Conservation (phyloP, 352 stramenopile species). For the Pythium folliculosum region DNA sequence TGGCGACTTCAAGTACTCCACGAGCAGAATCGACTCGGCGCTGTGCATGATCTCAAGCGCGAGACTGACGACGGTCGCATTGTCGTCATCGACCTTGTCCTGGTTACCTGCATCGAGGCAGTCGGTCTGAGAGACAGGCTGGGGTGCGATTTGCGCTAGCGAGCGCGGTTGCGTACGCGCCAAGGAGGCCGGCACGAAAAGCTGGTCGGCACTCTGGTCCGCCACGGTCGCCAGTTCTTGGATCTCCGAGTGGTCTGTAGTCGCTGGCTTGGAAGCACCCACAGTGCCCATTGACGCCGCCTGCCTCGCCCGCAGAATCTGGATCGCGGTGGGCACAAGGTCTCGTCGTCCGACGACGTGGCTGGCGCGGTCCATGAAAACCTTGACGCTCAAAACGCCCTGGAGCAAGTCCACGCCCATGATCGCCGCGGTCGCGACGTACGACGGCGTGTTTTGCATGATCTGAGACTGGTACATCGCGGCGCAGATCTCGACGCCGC, state of each 20-base stretch:
- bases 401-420: conserved; percentile 16
- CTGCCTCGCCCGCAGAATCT: neutral
- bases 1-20: conserved; percentile 22
- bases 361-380: conserved; percentile 13
- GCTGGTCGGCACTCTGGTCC: too few relatives aligned
- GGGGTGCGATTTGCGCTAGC: neutral
- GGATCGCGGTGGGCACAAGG: neutral
- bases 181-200: neutral
- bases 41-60: conserved; percentile 10
- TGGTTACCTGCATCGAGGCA: too few relatives aligned
- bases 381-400: neutral
- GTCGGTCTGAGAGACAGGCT: too few relatives aligned
- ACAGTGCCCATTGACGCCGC: neutral
- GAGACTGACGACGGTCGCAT: neutral
- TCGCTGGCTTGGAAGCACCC: neutral
- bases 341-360: neutral
- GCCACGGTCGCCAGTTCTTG: neutral
- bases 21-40: conserved; percentile 18
- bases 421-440: neutral
- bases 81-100: neutral
- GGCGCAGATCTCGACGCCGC: conserved; percentile 18
- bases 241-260: neutral
- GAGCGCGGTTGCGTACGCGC: neutral
- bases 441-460: conserved; percentile 21
- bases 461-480: conserved; percentile 27